Percentiles rank a stretch among this genome's conserved stretches.
Evolutionary conservation across 73 alveolate species (phyloP).

Genomic region (Paramecium pentaurelia): DNA sequence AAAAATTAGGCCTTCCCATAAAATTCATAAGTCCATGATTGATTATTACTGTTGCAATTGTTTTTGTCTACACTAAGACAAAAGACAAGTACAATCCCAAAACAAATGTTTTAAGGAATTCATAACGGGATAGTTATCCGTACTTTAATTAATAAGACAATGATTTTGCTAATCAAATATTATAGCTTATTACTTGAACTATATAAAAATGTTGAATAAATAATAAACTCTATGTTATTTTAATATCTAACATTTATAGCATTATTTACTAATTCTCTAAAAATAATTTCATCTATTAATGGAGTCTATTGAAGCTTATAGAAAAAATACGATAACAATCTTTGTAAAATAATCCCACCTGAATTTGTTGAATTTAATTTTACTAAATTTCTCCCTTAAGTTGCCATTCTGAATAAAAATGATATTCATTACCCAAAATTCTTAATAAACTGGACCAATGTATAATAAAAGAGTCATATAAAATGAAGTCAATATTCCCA

Average conservation of each 20-base stretch:
- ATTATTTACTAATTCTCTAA: conserved; percentile 38
- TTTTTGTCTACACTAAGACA: conserved; percentile 7
- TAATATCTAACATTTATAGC: background rate
- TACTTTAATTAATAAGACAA: background rate
- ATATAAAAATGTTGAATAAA: background rate
- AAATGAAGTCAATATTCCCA: conserved; percentile 9
- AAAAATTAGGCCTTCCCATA: conserved; percentile 45
- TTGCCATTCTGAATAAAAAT: conserved; percentile 2
- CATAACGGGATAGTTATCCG: background rate
- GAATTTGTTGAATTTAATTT: conserved; percentile 17
- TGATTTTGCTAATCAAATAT: background rate
- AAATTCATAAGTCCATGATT: conserved; percentile 41
- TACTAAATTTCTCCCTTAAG: background rate
- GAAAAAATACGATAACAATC: background rate
- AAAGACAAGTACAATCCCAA: background rate
- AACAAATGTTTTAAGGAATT: background rate
- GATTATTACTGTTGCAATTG: conserved; percentile 26
- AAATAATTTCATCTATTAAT: conserved; percentile 36
- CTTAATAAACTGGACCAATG: conserved; percentile 27
- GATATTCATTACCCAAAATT: background rate
- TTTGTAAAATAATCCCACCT: conserved; percentile 46
- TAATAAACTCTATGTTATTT: background rate
- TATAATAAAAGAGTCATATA: conserved; percentile 1
- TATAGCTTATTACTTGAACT: background rate
- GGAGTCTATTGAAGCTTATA: background rate